Conservation (phyloP, 2,329 filamentous ascomycete genomes). For the Fusarium transvaalense region DNA sequence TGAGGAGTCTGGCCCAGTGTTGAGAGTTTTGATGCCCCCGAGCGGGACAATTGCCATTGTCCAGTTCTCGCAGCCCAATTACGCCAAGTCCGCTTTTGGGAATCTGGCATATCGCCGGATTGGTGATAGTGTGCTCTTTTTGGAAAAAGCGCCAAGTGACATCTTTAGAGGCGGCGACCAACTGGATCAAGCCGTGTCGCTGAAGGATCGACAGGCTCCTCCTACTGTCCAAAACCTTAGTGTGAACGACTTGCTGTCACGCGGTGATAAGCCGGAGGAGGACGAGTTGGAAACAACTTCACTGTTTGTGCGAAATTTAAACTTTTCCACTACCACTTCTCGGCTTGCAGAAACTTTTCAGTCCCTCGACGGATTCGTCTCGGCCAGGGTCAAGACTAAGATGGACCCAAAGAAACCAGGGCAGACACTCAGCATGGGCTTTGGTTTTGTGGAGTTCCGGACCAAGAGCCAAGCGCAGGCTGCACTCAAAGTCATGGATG, state of each 20-base stretch:
- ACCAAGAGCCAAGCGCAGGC: slow-evolving; percentile 82
- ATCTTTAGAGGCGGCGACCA: slow-evolving; percentile 68
- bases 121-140: slow-evolving; percentile 89
- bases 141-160: slow-evolving; percentile 92
- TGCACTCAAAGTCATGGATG: slow-evolving; percentile 88
- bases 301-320: slow-evolving; percentile 92
- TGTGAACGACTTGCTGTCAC: slow-evolving; percentile 75
- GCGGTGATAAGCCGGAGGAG: slow-evolving; percentile 65
- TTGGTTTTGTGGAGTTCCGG: slow-evolving; percentile 92
- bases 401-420: slow-evolving; percentile 90
- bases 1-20: slow-evolving; percentile 85
- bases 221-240: slow-evolving; percentile 71
- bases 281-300: slow-evolving; percentile 77
- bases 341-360: slow-evolving; percentile 82
- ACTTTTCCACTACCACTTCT: slow-evolving; percentile 87
- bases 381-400: slow-evolving; percentile 92
- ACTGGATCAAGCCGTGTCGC: slow-evolving; percentile 48
- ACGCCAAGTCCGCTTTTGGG: slow-evolving; percentile 86
- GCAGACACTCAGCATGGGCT: slow-evolving; percentile 94
- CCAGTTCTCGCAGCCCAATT: slow-evolving; percentile 82
- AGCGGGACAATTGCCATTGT: slow-evolving; percentile 94
- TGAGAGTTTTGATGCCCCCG: slow-evolving; percentile 89
- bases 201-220: slow-evolving; percentile 54
- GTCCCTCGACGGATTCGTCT: slow-evolving; percentile 87
- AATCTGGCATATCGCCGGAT: slow-evolving; percentile 90